These are phyloP conservation scores for Geosmithia putterillii DNA, from an alignment of 2,329 filamentous ascomycete species.

Conservation along the genomic window DNA sequence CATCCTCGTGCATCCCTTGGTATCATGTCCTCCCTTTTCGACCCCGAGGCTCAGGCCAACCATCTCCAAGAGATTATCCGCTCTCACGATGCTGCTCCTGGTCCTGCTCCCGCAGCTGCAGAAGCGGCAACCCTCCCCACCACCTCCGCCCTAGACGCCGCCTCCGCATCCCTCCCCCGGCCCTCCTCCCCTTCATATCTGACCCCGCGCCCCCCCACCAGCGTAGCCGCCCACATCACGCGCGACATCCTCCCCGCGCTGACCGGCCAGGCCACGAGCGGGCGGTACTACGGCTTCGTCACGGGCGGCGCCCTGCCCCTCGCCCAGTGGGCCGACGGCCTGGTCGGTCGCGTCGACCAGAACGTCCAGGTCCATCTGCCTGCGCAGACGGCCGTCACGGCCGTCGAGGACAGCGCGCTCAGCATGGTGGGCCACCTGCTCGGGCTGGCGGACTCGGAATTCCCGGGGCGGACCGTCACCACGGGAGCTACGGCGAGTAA, in stretches of 20 bases:
- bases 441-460: conserved; percentile 40
- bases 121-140: conserved; percentile 25
- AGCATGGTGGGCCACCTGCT: conserved; percentile 58
- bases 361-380: conserved; percentile 77
- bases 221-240: conserved; percentile 27
- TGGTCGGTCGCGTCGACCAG: conserved; percentile 73
- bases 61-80: conserved; percentile 9
- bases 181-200: conserved; percentile 17
- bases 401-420: conserved; percentile 63
- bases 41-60: conserved; percentile 9
- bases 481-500: conserved; percentile 65
- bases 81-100: conserved; percentile 2
- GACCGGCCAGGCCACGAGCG: conserved; percentile 50
- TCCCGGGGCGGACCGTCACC: conserved; percentile 43
- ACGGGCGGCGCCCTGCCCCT: conserved; percentile 71
- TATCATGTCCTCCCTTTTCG: conserved; percentile 6
- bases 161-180: conserved; percentile 26
- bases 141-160: conserved; percentile 16
- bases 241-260: conserved; percentile 43
- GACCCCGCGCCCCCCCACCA: conserved; percentile 13
- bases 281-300: conserved; percentile 80
- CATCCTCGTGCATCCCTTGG: too few species aligned
- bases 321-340: conserved; percentile 68
- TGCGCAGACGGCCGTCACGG: conserved; percentile 60
- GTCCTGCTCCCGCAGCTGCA: too few species aligned